A percentile compares a stretch with the other conserved stretches of the same genome.
Evolutionary conservation across 2,329 filamentous ascomycete genomes (phyloP).

Genomic region (Thermoascus crustaceus): DNA sequence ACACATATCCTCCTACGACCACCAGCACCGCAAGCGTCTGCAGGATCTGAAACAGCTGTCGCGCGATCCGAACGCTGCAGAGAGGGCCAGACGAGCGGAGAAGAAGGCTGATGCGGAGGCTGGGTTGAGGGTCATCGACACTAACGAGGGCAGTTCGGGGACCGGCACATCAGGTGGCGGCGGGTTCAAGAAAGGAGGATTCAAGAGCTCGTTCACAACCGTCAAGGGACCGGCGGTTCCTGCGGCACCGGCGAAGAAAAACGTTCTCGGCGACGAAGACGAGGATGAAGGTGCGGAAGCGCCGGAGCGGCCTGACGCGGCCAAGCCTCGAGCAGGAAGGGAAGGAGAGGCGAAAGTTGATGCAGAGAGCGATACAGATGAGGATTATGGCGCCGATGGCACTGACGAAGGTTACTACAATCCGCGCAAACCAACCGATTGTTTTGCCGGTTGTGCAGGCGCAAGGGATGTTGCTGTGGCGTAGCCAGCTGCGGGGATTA

Average conservation of each 20-base stretch:
- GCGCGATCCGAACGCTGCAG: slow-evolving; percentile 34
- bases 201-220: slow-evolving; percentile 66
- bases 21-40: slow-evolving; percentile 73
- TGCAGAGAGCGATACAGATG: slow-evolving; percentile 63
- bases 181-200: slow-evolving; percentile 70
- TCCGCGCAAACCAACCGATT: slow-evolving; percentile 45
- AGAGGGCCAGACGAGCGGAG: slow-evolving; percentile 35
- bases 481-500: background rate
- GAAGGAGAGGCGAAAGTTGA: slow-evolving; percentile 48
- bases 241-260: slow-evolving; percentile 28
- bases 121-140: slow-evolving; percentile 30
- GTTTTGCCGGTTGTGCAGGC: slow-evolving; percentile 32
- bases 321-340: slow-evolving; percentile 8
- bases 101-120: slow-evolving; percentile 36
- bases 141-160: slow-evolving; percentile 17
- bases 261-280: slow-evolving; percentile 36
- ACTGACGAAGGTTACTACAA: slow-evolving; percentile 43
- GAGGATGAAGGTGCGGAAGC: slow-evolving; percentile 26
- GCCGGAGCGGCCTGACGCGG: slow-evolving; percentile 8
- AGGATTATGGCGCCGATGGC: slow-evolving; percentile 45
- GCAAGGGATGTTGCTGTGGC: slow-evolving; percentile 8
- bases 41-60: slow-evolving; percentile 41
- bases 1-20: slow-evolving; percentile 89
- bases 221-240: slow-evolving; percentile 33
- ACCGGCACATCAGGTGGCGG: slow-evolving; percentile 22